These are phyloP conservation scores for Drechmeria coniospora DNA, from an alignment of 2,329 filamentous ascomycete species.

Conservation along the genomic window DNA sequence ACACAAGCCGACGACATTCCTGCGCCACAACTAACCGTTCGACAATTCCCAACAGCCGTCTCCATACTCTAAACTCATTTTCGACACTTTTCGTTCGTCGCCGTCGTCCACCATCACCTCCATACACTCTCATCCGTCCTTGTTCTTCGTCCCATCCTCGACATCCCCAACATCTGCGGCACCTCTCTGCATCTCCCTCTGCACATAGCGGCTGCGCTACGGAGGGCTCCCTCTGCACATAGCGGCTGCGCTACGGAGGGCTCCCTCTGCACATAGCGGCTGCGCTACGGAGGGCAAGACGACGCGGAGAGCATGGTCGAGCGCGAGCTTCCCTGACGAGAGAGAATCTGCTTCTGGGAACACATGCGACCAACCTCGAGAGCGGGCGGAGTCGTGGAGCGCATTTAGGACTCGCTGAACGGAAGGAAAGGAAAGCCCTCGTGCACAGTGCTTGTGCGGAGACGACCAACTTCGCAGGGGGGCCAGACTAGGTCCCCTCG, in stretches of 20 bases:
- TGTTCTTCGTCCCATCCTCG: too few species aligned
- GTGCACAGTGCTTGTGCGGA: slow-evolving; percentile 13
- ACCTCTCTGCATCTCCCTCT: too few species aligned
- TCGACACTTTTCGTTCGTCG: too few species aligned
- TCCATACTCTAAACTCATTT: too few species aligned
- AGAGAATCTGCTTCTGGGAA: slow-evolving; percentile 1
- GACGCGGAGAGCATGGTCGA: slow-evolving; percentile 8
- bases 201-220: too few species aligned
- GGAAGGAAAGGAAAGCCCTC: slow-evolving; percentile 4
- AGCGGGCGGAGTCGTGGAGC: not conserved
- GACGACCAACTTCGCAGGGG: slow-evolving; percentile 13
- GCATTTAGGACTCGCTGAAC: slow-evolving; percentile 1
- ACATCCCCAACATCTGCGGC: too few species aligned
- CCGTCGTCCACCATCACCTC: too few species aligned
- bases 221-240: too few species aligned
- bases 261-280: too few species aligned
- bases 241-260: too few species aligned
- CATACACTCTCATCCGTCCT: too few species aligned
- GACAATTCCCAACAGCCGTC: not conserved
- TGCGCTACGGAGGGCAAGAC: too few species aligned
- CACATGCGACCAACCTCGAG: slow-evolving; percentile 1
- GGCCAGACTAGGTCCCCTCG: slow-evolving; percentile 21
- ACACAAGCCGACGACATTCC: slow-evolving; percentile 4
- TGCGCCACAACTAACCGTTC: slow-evolving; percentile 1
- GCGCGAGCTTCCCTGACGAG: slow-evolving; percentile 5